Percentiles rank a stretch among this genome's conserved stretches.
Conservation (phyloP, 306 rosid genomes). For the Casuarina equisetifolia region DNA sequence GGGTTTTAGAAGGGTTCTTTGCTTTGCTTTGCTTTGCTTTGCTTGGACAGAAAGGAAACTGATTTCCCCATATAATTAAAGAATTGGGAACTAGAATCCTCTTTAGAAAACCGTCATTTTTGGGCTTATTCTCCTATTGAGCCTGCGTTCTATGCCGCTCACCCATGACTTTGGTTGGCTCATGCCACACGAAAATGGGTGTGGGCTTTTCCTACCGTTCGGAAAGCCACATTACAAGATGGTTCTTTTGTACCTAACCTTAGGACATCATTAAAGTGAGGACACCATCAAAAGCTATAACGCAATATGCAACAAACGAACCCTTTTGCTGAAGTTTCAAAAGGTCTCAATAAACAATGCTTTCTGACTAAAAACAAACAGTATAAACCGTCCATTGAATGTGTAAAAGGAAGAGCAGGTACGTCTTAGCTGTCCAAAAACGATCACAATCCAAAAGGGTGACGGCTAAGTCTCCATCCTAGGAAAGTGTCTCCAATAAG, state of each 20-base stretch:
- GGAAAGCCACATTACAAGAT: too few species aligned
- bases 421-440: constrained; percentile 30
- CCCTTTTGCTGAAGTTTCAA: not conserved
- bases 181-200: too few species aligned
- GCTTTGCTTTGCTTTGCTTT: not conserved
- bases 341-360: not conserved
- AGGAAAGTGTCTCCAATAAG: not conserved
- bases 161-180: too few species aligned
- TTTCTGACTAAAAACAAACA: not conserved
- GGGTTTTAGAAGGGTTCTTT: not conserved
- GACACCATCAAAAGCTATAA: not conserved
- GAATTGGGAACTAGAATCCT: not conserved
- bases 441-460: constrained; percentile 4
- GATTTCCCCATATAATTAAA: not conserved
- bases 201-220: too few species aligned
- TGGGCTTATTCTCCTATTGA: too few species aligned
- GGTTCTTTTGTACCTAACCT: too few species aligned
- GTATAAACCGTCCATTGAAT: not conserved
- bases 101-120: not conserved
- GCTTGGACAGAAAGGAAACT: constrained; percentile 12
- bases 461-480: constrained; percentile 1
- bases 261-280: too few species aligned
- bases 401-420: not conserved
- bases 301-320: not conserved
- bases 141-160: too few species aligned